Percentiles rank a stretch among this genome's conserved stretches.
Evolutionary conservation across 768 basidiomycete genomes (phyloP).

Genomic region (Xanthoconium stramineum): DNA sequence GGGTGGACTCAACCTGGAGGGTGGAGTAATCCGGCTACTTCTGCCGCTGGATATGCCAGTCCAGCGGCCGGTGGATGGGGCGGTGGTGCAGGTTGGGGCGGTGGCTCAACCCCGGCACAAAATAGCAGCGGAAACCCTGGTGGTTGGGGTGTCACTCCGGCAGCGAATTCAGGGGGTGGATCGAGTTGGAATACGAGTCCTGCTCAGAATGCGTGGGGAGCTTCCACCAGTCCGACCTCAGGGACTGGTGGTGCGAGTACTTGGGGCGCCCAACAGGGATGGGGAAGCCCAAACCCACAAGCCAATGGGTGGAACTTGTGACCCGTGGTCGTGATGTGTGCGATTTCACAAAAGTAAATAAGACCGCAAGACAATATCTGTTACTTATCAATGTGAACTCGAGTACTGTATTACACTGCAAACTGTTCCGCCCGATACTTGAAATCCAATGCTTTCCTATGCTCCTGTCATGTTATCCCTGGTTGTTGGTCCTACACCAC

Average conservation of each 20-base stretch:
- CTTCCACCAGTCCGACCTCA: slow-evolving; percentile 31
- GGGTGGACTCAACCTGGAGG: slow-evolving; percentile 23
- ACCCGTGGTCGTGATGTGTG: neutral
- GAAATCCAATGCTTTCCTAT: no score
- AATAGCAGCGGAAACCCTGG: slow-evolving; percentile 17
- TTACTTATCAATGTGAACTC: no score
- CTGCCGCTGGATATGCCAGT: slow-evolving; percentile 32
- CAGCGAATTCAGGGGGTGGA: slow-evolving; percentile 24
- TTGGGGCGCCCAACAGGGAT: slow-evolving; percentile 41
- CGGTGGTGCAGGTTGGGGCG: slow-evolving; percentile 22
- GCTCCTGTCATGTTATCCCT: no score
- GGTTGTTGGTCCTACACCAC: no score
- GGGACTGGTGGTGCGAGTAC: slow-evolving; percentile 14
- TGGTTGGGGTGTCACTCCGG: slow-evolving; percentile 25
- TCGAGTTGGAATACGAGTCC: slow-evolving; percentile 33
- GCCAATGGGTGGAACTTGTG: slow-evolving; percentile 53
- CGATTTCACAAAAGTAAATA: neutral
- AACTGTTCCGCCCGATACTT: no score
- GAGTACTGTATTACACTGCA: no score
- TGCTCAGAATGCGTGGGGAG: slow-evolving; percentile 37
- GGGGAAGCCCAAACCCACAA: slow-evolving; percentile 48
- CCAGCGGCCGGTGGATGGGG: slow-evolving; percentile 33
- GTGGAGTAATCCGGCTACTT: slow-evolving; percentile 29
- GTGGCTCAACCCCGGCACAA: slow-evolving; percentile 26
- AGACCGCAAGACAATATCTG: neutral